These are phyloP conservation scores for Delonix regia DNA, from an alignment of 306 rosid species.

Conservation along the genomic window DNA sequence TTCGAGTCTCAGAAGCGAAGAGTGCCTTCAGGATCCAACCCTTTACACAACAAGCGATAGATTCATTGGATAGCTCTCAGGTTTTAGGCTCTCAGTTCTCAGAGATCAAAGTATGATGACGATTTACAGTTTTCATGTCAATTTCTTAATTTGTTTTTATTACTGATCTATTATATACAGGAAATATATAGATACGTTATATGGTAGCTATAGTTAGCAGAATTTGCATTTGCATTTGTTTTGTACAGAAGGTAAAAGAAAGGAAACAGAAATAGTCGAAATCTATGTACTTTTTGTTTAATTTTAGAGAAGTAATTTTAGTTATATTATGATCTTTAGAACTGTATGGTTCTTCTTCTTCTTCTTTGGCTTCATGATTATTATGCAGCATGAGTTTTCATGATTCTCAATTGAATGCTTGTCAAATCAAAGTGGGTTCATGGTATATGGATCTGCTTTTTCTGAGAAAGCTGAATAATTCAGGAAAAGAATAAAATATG, in stretches of 20 bases:
- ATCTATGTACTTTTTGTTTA: neutral
- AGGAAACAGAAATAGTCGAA: neutral
- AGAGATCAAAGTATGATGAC: slow-evolving; percentile 4
- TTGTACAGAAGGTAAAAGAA: slow-evolving; percentile 47
- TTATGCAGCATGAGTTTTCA: neutral
- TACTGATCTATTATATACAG: neutral
- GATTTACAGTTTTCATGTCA: slow-evolving; percentile 16
- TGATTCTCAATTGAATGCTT: neutral
- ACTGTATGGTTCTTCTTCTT: neutral
- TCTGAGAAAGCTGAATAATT: slow-evolving; percentile 27
- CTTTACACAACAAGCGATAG: slow-evolving; percentile 90
- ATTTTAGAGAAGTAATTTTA: too few relatives aligned
- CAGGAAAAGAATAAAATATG: neutral
- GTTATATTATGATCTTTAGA: neutral
- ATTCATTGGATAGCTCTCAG: slow-evolving; percentile 20
- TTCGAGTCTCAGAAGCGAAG: slow-evolving; percentile 66
- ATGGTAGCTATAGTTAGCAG: neutral
- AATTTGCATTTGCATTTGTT: slow-evolving; percentile 14
- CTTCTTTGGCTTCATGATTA: neutral
- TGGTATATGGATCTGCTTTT: neutral
- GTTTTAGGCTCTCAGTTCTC: slow-evolving; percentile 2
- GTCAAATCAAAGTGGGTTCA: neutral
- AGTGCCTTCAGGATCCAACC: slow-evolving; percentile 96
- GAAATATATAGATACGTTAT: slow-evolving; percentile 28
- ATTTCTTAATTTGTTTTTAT: slow-evolving; percentile 27